A percentile compares a stretch with the other conserved stretches of the same genome.
These are phyloP conservation scores for Dipodascopsis tothii DNA, from an alignment of 805 yeast species.

Conservation along the genomic window DNA sequence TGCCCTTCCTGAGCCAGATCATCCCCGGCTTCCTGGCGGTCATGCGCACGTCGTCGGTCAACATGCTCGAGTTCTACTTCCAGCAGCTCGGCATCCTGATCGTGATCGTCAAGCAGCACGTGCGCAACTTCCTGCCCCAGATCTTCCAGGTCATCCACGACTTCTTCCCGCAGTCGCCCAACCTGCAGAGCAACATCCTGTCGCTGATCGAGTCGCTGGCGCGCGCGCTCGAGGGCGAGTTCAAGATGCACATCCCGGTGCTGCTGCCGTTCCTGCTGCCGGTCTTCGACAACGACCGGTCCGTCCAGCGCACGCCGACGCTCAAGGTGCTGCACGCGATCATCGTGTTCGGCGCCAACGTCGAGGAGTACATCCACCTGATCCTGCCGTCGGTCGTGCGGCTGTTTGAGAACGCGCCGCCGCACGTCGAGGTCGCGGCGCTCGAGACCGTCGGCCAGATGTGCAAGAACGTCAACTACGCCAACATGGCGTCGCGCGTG, in stretches of 20 bases:
- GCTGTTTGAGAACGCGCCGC: constrained; percentile 62
- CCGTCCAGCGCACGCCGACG: constrained; percentile 41
- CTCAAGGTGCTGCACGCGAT: constrained; percentile 71
- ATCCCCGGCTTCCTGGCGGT: constrained; percentile 82
- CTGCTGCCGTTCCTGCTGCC: constrained; percentile 69
- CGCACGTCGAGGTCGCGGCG: constrained; percentile 59
- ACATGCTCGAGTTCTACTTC: constrained; percentile 78
- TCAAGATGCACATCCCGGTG: constrained; percentile 72
- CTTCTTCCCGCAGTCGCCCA: constrained; percentile 49
- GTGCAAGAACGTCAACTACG: constrained; percentile 61
- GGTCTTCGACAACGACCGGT: constrained; percentile 59
- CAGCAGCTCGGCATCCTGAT: constrained; percentile 78
- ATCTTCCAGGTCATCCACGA: constrained; percentile 70
- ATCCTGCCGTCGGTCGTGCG: constrained; percentile 79
- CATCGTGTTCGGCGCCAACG: constrained; percentile 76
- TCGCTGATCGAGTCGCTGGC: constrained; percentile 77
- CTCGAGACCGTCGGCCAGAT: constrained; percentile 77
- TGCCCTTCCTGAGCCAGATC: constrained; percentile 78
- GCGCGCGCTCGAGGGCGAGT: constrained; percentile 82
- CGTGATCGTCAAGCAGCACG: constrained; percentile 78
- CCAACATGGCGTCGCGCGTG: constrained; percentile 84
- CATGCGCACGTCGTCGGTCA: constrained; percentile 64
- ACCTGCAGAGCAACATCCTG: constrained; percentile 70
- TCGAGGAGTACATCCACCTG: constrained; percentile 82
- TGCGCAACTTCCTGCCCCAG: constrained; percentile 70